Conservation (phyloP, 164 flowering plant genomes). For the Magnolia sinica region DNA sequence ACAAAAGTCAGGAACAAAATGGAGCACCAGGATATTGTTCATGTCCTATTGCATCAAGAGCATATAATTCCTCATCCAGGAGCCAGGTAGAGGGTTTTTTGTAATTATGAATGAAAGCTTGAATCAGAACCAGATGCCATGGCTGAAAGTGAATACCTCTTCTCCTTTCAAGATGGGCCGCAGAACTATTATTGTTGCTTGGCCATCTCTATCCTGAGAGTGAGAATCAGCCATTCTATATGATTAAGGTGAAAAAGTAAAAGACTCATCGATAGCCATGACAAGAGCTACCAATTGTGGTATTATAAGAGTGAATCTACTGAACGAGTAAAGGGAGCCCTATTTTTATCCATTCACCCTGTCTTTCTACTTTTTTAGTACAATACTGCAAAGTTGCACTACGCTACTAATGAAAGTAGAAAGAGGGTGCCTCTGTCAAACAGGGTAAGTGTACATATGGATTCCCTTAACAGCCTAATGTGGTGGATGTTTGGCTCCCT, state of each 20-base stretch:
- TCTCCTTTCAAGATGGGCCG: conserved; percentile 61
- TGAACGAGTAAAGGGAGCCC: too few species aligned
- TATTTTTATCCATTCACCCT: too few species aligned
- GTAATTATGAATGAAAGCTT: neutral
- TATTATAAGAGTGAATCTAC: too few species aligned
- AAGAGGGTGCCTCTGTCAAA: too few species aligned
- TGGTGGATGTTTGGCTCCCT: neutral
- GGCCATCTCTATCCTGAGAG: conserved; percentile 89
- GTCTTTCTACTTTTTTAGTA: too few species aligned
- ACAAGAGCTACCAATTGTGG: too few species aligned
- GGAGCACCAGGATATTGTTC: neutral
- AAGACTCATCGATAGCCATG: too few species aligned
- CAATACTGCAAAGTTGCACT: too few species aligned
- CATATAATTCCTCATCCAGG: neutral
- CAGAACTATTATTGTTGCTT: conserved; percentile 68
- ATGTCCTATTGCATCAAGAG: neutral
- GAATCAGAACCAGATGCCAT: neutral
- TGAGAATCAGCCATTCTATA: neutral
- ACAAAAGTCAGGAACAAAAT: neutral
- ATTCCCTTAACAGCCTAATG: too few species aligned
- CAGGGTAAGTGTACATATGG: too few species aligned
- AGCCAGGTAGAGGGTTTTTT: neutral
- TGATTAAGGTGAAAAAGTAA: neutral
- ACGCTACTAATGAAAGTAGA: too few species aligned
- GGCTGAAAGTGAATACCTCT: conserved; percentile 46